Conservation (phyloP, 352 stramenopile species). For the Phytophthora tubulina region DNA sequence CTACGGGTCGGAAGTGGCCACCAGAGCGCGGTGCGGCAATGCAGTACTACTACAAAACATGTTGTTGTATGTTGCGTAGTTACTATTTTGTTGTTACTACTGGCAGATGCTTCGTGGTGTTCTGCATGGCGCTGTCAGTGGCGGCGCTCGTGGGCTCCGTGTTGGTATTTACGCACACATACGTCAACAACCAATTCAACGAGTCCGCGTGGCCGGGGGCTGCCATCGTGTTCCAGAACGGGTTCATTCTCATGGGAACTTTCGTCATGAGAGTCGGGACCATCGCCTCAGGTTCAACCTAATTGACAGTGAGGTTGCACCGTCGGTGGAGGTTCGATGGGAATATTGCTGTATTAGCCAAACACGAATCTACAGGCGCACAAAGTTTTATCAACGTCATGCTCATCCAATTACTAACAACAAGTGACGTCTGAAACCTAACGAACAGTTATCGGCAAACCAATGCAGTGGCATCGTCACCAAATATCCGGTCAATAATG, state of each 20-base stretch:
- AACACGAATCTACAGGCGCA: too few species aligned
- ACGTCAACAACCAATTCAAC: conserved; percentile 62
- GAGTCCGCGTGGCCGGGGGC: conserved; percentile 70
- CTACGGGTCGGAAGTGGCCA: conserved; percentile 61
- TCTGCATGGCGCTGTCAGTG: conserved; percentile 59
- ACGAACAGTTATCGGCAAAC: too few species aligned
- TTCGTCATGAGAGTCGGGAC: conserved; percentile 65
- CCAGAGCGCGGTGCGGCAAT: conserved; percentile 46
- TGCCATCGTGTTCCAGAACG: conserved; percentile 68
- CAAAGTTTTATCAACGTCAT: too few species aligned
- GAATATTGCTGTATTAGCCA: too few species aligned
- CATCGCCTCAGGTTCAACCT: conserved; percentile 46
- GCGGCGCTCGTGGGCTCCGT: conserved; percentile 54
- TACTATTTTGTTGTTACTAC: conserved; percentile 4
- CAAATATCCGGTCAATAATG: too few species aligned
- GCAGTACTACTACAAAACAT: background rate
- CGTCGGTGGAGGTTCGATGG: too few species aligned
- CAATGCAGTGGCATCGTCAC: background rate
- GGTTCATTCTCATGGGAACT: conserved; percentile 65
- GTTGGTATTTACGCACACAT: conserved; percentile 70
- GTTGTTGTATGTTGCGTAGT: background rate
- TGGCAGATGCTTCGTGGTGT: conserved; percentile 58
- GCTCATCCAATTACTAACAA: too few species aligned
- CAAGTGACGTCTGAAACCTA: too few species aligned
- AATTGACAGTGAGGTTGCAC: conserved; percentile 11